Evolutionary conservation across 176 grass and related monocot genomes (phyloP).

Genomic region (Avena sativa): DNA sequence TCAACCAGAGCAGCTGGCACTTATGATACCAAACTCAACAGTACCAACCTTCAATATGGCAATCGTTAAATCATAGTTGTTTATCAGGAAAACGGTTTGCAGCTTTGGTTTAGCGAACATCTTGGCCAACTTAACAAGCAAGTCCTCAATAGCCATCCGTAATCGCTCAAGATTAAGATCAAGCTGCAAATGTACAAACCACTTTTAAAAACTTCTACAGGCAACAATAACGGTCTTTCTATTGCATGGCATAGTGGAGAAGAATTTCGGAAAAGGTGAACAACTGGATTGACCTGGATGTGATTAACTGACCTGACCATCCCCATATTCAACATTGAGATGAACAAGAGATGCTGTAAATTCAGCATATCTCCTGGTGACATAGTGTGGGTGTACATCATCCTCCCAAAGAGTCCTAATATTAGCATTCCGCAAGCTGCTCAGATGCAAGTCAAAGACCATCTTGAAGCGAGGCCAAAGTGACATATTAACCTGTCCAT

Average conservation of each 20-base stretch:
- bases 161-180: constrained; percentile 93
- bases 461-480: constrained; percentile 98
- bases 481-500: constrained; percentile 84
- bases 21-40: constrained; percentile 19
- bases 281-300: constrained; percentile 15
- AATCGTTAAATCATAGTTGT: constrained; percentile 99
- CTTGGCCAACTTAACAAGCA: constrained; percentile 92
- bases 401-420: constrained; percentile 94
- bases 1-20: not conserved
- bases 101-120: constrained; percentile 80
- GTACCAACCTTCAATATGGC: constrained; percentile 74
- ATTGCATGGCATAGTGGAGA: constrained; percentile 19
- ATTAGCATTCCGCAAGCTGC: constrained; percentile 89
- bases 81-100: constrained; percentile 95
- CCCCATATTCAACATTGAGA: constrained; percentile 96
- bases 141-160: constrained; percentile 89
- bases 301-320: constrained; percentile 84
- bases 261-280: constrained; percentile 17
- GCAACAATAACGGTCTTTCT: constrained; percentile 30
- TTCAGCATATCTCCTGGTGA: constrained; percentile 90
- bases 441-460: constrained; percentile 98
- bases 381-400: constrained; percentile 97
- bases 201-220: constrained; percentile 27
- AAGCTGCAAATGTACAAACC: constrained; percentile 60
- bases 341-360: constrained; percentile 96